phyloP scores from a whole-genome alignment of 1,284 basidiomycete species.

The Ustilago hordei region DNA sequence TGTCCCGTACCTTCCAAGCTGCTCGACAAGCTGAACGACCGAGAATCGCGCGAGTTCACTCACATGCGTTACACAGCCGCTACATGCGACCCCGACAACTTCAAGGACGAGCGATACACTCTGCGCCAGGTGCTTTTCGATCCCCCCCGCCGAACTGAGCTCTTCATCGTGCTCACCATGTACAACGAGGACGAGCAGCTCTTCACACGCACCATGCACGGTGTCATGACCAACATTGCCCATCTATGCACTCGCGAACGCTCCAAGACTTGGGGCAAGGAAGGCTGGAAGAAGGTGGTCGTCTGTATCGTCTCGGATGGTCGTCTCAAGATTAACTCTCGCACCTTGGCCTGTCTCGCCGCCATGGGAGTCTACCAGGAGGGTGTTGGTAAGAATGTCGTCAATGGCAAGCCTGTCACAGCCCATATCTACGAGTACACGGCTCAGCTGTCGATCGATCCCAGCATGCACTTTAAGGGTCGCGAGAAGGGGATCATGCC shows the following conservation, averaged over 20 bases:
- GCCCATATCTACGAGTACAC: constrained; percentile 87
- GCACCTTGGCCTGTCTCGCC: constrained; percentile 89
- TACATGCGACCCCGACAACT: constrained; percentile 81
- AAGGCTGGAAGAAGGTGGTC: constrained; percentile 90
- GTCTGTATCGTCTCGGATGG: constrained; percentile 87
- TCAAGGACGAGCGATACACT: constrained; percentile 74
- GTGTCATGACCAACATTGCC: constrained; percentile 69
- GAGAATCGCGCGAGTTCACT: constrained; percentile 84
- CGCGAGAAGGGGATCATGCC: constrained; percentile 81
- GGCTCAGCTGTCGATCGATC: constrained; percentile 80
- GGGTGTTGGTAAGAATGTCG: constrained; percentile 87
- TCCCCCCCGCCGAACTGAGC: constrained; percentile 63
- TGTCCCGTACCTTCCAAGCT: constrained; percentile 65
- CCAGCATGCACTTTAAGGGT: constrained; percentile 83
- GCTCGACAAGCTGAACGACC: constrained; percentile 77
- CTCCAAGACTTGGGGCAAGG: constrained; percentile 93
- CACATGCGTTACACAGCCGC: constrained; percentile 74
- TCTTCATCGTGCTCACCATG: constrained; percentile 68
- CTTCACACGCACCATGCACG: constrained; percentile 67
- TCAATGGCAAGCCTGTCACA: constrained; percentile 85
- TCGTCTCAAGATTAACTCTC: constrained; percentile 88
- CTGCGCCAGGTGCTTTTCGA: constrained; percentile 65
- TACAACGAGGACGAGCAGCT: constrained; percentile 64
- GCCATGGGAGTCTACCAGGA: constrained; percentile 89
- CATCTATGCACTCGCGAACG: constrained; percentile 83